Conservation (phyloP, 2,329 filamentous ascomycete genomes). For the Colletotrichum destructivum region DNA sequence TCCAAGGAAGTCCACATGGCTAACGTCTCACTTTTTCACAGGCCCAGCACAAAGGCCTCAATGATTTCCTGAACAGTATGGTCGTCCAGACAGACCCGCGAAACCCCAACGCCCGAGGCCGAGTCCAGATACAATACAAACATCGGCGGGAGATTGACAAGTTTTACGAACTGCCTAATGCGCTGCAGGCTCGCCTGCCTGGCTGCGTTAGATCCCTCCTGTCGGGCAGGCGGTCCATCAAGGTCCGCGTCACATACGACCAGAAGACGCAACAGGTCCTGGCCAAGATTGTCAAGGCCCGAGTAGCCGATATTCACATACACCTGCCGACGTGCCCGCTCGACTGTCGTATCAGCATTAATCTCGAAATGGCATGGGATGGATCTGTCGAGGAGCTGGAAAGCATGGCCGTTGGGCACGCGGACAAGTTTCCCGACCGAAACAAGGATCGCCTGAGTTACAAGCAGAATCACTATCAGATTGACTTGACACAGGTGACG, state of each 20-base stretch:
- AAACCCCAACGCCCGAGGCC: constrained; percentile 61
- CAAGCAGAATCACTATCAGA: constrained; percentile 86
- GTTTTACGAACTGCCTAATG: constrained; percentile 82
- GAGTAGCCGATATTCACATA: constrained; percentile 90
- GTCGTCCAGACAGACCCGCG: constrained; percentile 72
- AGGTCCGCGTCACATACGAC: constrained; percentile 83
- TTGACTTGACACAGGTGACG: constrained; percentile 94
- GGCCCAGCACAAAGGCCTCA: constrained; percentile 86
- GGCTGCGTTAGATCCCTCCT: constrained; percentile 74
- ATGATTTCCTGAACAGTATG: constrained; percentile 84
- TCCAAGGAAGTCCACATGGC: not conserved
- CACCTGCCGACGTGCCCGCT: constrained; percentile 83
- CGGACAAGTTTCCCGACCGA: constrained; percentile 70
- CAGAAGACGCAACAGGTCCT: constrained; percentile 79
- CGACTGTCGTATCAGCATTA: constrained; percentile 94
- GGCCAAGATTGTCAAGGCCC: constrained; percentile 90
- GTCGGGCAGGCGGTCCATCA: constrained; percentile 69
- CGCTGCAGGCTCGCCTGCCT: constrained; percentile 73
- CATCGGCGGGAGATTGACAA: constrained; percentile 88
- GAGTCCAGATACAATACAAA: constrained; percentile 81
- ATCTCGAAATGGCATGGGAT: constrained; percentile 91
- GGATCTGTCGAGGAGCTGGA: constrained; percentile 75
- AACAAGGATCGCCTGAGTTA: constrained; percentile 95
- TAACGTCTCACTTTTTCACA: constrained; percentile 51
- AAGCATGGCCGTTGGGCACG: constrained; percentile 52